phyloP scores from a whole-genome alignment of 2,329 filamentous ascomycete genomes.

The Hymenoscyphus scutula region DNA sequence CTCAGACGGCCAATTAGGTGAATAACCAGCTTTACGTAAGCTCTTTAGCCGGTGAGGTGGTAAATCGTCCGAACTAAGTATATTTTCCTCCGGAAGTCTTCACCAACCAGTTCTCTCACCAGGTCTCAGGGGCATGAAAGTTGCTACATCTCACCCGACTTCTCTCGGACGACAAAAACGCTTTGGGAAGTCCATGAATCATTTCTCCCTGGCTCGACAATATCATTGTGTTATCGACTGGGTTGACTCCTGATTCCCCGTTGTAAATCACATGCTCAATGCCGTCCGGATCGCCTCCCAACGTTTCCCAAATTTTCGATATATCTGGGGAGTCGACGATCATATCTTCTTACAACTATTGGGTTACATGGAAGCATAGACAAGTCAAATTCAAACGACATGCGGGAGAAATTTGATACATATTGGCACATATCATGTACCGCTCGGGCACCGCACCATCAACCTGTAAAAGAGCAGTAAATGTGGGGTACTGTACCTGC shows the following conservation, averaged over 20 bases:
- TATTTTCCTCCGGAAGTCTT: background rate
- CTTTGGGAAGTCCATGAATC: background rate
- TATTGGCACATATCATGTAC: background rate
- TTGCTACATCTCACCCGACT: background rate
- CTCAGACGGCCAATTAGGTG: background rate
- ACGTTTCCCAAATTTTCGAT: background rate
- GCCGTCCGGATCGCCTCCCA: background rate
- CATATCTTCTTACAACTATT: background rate
- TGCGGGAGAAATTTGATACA: background rate
- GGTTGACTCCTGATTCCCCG: background rate
- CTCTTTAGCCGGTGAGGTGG: background rate
- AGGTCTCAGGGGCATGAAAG: no score
- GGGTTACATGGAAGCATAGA: background rate
- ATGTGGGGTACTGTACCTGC: slow-evolving; percentile 1
- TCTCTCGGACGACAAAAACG: background rate
- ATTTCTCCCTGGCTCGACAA: background rate
- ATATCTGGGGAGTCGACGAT: background rate
- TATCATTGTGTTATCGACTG: no score
- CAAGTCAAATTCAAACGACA: background rate
- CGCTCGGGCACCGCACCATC: background rate
- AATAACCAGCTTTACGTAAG: background rate
- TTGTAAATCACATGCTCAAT: background rate
- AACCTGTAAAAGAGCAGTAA: background rate
- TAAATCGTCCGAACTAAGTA: background rate
- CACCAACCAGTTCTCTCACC: background rate